Evolutionary conservation across 345 rosid species (phyloP).

Genomic region (Durio zibethinus): DNA sequence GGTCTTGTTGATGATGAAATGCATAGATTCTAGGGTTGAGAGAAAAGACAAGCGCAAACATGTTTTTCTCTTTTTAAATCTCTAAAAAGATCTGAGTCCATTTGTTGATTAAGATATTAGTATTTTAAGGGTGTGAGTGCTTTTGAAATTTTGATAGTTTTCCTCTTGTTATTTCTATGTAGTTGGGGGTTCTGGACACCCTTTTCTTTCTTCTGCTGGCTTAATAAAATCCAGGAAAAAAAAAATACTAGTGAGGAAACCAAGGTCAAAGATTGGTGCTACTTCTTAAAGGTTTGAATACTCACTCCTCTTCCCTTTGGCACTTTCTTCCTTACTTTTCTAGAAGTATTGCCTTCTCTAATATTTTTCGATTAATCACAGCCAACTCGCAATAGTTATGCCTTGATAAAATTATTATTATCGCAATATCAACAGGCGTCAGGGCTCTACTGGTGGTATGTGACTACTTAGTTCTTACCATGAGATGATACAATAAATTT

Average conservation of each 20-base stretch:
- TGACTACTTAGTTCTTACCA: not conserved
- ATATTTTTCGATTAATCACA: not conserved
- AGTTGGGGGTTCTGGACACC: constrained; percentile 50
- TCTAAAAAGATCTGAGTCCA: constrained; percentile 25
- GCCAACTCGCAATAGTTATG: constrained; percentile 5
- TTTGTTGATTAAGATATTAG: constrained; percentile 31
- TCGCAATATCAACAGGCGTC: not conserved
- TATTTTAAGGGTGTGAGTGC: constrained; percentile 31
- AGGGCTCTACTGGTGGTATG: not conserved
- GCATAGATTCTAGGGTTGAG: constrained; percentile 63
- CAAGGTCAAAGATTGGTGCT: constrained; percentile 46
- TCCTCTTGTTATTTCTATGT: constrained; percentile 68
- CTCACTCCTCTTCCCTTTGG: constrained; percentile 23
- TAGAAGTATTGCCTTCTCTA: not conserved
- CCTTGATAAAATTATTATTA: not conserved
- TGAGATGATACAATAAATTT: not conserved
- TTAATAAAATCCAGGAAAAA: constrained; percentile 13
- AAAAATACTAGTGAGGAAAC: constrained; percentile 24
- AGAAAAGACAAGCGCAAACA: constrained; percentile 72
- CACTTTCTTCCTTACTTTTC: constrained; percentile 16
- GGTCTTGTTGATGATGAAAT: constrained; percentile 51
- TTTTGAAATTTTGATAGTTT: constrained; percentile 57
- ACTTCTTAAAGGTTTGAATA: constrained; percentile 27
- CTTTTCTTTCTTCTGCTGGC: constrained; percentile 14
- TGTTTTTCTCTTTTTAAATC: constrained; percentile 22